Percentiles rank a stretch among this genome's conserved stretches.
Conservation (phyloP, 495 filamentous ascomycete genomes). For the Hypoxylon cercidicola region DNA sequence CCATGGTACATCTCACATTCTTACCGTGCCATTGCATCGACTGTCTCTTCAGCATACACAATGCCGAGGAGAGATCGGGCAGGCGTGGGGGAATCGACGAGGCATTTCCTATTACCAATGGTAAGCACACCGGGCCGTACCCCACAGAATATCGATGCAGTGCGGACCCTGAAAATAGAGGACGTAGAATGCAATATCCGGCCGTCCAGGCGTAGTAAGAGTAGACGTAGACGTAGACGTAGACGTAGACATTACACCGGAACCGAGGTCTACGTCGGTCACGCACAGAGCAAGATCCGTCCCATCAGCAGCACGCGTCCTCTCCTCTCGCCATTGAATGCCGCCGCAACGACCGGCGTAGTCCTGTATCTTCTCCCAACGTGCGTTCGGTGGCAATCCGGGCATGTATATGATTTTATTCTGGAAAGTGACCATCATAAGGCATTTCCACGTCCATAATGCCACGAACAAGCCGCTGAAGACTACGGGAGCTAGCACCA, state of each 20-base stretch:
- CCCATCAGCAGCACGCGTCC: constrained; percentile 65
- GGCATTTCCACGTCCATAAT: constrained; percentile 82
- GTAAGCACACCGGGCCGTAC: constrained; percentile 44
- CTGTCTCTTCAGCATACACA: constrained; percentile 53
- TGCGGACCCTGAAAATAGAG: constrained; percentile 69
- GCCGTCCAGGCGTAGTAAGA: neutral
- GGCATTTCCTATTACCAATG: constrained; percentile 63
- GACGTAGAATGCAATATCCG: constrained; percentile 53
- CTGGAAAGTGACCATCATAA: constrained; percentile 83
- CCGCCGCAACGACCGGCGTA: constrained; percentile 67
- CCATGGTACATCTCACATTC: constrained; percentile 61
- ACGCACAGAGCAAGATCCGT: constrained; percentile 56
- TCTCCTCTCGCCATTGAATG: constrained; percentile 71
- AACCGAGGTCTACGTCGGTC: constrained; percentile 37
- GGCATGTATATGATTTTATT: constrained; percentile 89
- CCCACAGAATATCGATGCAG: constrained; percentile 24
- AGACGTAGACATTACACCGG: constrained; percentile 20
- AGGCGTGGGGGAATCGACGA: constrained; percentile 76
- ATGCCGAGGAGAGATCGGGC: constrained; percentile 69
- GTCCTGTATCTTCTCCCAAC: constrained; percentile 67
- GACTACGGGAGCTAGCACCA: constrained; percentile 71
- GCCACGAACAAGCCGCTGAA: constrained; percentile 72
- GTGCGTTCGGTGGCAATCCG: constrained; percentile 69
- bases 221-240: too few species aligned
- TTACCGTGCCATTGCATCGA: constrained; percentile 28